A percentile compares a stretch with the other conserved stretches of the same genome.
Conservation (phyloP, 2,329 filamentous ascomycete genomes). For the Fusarium transvaalense region DNA sequence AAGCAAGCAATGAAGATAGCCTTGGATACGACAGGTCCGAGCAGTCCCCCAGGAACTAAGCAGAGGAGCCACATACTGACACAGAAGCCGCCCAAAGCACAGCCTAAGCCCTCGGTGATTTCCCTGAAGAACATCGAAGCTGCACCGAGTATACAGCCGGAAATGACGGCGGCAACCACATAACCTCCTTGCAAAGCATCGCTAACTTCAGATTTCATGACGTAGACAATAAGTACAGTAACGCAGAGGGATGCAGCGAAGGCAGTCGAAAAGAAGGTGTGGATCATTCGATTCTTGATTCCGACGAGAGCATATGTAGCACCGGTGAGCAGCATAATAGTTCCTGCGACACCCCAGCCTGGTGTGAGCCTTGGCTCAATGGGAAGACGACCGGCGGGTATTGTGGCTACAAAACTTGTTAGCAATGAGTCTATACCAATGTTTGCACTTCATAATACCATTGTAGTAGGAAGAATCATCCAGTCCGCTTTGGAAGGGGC, state of each 20-base stretch:
- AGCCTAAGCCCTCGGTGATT: slow-evolving; percentile 83
- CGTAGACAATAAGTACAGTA: slow-evolving; percentile 86
- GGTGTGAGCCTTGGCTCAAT: slow-evolving; percentile 82
- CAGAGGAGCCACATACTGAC: slow-evolving; percentile 91
- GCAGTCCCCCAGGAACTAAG: slow-evolving; percentile 79
- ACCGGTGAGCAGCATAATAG: slow-evolving; percentile 81
- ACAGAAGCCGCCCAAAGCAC: slow-evolving; percentile 87
- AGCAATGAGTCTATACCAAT: not conserved
- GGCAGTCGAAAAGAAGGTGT: slow-evolving; percentile 83
- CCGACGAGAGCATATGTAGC: slow-evolving; percentile 79
- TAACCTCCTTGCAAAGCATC: slow-evolving; percentile 87
- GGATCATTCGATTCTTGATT: slow-evolving; percentile 83
- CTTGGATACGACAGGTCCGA: slow-evolving; percentile 72
- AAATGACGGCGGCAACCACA: slow-evolving; percentile 80
- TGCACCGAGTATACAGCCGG: slow-evolving; percentile 80
- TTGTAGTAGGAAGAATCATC: slow-evolving; percentile 53
- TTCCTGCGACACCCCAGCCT: slow-evolving; percentile 81
- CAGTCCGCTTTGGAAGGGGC: slow-evolving; percentile 34
- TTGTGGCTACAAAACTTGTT: slow-evolving; percentile 54
- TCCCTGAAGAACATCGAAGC: slow-evolving; percentile 84
- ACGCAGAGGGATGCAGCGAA: slow-evolving; percentile 80
- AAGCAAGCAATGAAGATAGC: slow-evolving; percentile 82
- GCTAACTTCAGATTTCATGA: slow-evolving; percentile 83
- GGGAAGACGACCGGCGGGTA: slow-evolving; percentile 71
- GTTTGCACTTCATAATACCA: slow-evolving; percentile 45